Evolutionary conservation across 768 basidiomycete species (phyloP).

Genomic region (Suillus hirtellus): DNA sequence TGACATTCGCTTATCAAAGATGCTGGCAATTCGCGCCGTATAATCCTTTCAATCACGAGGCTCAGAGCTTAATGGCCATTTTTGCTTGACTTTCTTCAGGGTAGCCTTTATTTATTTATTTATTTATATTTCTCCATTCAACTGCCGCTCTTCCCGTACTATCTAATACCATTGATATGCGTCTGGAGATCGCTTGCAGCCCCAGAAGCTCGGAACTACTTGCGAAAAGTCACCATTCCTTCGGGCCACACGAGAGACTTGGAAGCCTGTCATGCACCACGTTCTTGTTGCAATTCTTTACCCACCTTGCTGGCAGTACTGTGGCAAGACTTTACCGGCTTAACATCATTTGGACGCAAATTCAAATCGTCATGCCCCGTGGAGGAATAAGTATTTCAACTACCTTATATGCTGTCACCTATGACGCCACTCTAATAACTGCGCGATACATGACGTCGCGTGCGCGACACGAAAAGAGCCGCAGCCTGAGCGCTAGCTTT

Average conservation of each 20-base stretch:
- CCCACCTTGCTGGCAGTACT: not conserved
- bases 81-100: not conserved
- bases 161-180: not conserved
- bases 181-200: not conserved
- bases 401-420: too few species aligned
- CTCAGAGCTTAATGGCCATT: not conserved
- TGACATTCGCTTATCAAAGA: not conserved
- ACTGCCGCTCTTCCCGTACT: not conserved
- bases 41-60: constrained; percentile 10
- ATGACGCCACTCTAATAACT: too few species aligned
- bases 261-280: too few species aligned
- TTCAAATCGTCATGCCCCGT: not conserved
- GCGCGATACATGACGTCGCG: too few species aligned
- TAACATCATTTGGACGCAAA: not conserved
- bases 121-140: not conserved
- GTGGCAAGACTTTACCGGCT: too few species aligned
- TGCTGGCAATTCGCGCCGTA: constrained; percentile 17
- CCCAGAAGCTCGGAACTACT: not conserved
- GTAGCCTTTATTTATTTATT: not conserved
- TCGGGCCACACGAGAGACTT: too few species aligned
- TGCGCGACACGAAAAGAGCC: too few species aligned
- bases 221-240: not conserved
- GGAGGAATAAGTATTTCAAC: not conserved
- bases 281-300: not conserved
- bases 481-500: too few species aligned